Percentiles rank a stretch among this genome's conserved stretches.
These are phyloP conservation scores for Rhizopogon salebrosus DNA, from an alignment of 768 basidiomycete species.

Conservation along the genomic window DNA sequence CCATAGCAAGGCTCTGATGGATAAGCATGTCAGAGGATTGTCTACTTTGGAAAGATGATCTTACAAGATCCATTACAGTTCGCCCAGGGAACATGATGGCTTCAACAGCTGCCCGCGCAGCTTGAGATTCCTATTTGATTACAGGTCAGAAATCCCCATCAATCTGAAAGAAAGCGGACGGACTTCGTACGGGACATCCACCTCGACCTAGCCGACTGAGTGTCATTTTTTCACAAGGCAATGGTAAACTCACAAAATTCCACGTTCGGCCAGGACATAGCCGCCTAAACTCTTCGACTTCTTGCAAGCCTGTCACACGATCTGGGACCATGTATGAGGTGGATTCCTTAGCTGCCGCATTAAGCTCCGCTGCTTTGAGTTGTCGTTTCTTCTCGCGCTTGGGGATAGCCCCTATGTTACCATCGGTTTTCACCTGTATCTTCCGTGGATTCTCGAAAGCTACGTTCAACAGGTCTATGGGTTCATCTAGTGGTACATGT, in stretches of 20 bases:
- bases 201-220: constrained; percentile 56
- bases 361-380: constrained; percentile 2
- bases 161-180: constrained; percentile 7
- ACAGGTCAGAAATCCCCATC: constrained; percentile 3
- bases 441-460: constrained; percentile 95
- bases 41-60: constrained; percentile 12
- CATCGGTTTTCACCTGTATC: constrained; percentile 41
- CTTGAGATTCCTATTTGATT: constrained; percentile 57
- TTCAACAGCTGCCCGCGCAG: constrained; percentile 49
- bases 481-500: constrained; percentile 67
- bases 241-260: constrained; percentile 67
- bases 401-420: constrained; percentile 39
- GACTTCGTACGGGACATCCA: constrained; percentile 80
- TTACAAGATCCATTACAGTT: constrained; percentile 89
- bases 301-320: constrained; percentile 72
- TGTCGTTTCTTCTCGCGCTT: constrained; percentile 38
- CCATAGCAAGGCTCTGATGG: constrained; percentile 79
- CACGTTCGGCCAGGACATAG: constrained; percentile 78
- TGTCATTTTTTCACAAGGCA: neutral
- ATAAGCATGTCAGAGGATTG: constrained; percentile 3
- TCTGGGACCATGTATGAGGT: constrained; percentile 80
- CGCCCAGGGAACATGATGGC: constrained; percentile 72
- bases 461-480: constrained; percentile 89
- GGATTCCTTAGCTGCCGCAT: constrained; percentile 5
- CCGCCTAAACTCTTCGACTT: constrained; percentile 68